These are phyloP conservation scores for Claviceps digitariae DNA, from an alignment of 2,329 filamentous ascomycete species.

Conservation along the genomic window DNA sequence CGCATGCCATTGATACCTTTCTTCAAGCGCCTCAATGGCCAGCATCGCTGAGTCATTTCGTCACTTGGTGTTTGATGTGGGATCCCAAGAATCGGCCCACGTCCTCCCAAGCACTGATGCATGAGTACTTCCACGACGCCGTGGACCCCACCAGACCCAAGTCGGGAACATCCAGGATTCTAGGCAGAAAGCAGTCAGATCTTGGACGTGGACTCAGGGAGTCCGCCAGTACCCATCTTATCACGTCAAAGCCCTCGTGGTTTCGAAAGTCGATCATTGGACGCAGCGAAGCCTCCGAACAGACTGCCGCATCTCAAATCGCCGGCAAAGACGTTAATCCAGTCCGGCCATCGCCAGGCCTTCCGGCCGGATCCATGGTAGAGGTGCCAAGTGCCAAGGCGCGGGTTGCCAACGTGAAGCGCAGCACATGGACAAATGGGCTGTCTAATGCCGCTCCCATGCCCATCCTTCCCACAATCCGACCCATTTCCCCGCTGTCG, in stretches of 20 bases:
- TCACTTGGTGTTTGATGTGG: constrained; percentile 99
- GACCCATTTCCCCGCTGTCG: constrained; percentile 90
- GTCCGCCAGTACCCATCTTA: constrained; percentile 34
- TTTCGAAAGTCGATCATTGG: constrained; percentile 90
- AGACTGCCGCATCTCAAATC: constrained; percentile 30
- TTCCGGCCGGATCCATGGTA: constrained; percentile 25
- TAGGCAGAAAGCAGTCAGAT: constrained; percentile 85
- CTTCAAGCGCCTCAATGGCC: constrained; percentile 88
- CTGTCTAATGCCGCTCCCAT: constrained; percentile 73
- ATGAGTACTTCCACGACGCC: constrained; percentile 90
- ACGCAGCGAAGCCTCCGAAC: constrained; percentile 55
- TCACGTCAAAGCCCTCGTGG: constrained; percentile 83
- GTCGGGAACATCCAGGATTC: constrained; percentile 69
- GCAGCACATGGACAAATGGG: constrained; percentile 87
- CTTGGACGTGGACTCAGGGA: constrained; percentile 58
- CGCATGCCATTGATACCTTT: constrained; percentile 90
- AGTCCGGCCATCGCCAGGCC: constrained; percentile 28
- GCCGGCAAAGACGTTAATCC: constrained; percentile 32
- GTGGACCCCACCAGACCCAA: constrained; percentile 87
- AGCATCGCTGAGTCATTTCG: constrained; percentile 72
- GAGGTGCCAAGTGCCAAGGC: constrained; percentile 24
- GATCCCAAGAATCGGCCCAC: constrained; percentile 87
- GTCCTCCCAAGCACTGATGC: constrained; percentile 82
- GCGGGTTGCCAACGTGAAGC: constrained; percentile 51
- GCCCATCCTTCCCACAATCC: constrained; percentile 87